Base-by-base conservation (phyloP, 2,329 filamentous ascomycete genomes). In the Sporothrix variecibatus region DNA sequence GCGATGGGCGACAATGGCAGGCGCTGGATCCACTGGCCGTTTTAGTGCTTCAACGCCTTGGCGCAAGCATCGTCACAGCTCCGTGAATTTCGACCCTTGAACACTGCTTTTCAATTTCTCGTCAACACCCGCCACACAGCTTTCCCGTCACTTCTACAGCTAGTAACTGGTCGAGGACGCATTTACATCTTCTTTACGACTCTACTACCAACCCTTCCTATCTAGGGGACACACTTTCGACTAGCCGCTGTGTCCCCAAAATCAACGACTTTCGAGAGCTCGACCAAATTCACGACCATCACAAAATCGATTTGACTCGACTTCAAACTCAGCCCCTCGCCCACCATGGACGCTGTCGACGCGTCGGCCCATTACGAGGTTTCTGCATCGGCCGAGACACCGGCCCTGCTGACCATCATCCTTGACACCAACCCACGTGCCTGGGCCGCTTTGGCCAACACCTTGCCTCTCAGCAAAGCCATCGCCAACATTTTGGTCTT, bases 401-500 rank as follows among this genome's bases (percentile, higher is more conserved):
- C 96, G 0, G 97, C 95, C 17, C 91, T 99, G 49, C 90, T 98
- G 71, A 92, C 94, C 78, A 91, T 99, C 79, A 88, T 99, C 80
- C 89, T 99, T 84, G 96, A 99, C 85, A 98, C 95, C 34, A 99
- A 99, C 81, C 96, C 96, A 2, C 93, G 95, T 78, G 95, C 96
- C 78, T 86, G 96, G 96, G 91, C 93, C 7, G 87, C 93, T 75
- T 89, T 98, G 62, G 87, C 91, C 75, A 84, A 90, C 73, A 89
- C 89, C 43, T 90, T 98, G 8, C 90, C 95, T 38, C 89, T 99
- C 75, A 93, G 93, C 69, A 92, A 92, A 79, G 94, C 94, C 75
- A 87, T 99, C 75, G 94, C 95, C 76, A 90, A 95, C 83, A 89
- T 98, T 76, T 91, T 98, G 79, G 92, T 99, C 85, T 98, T 98